A percentile compares a stretch with the other conserved stretches of the same genome.
Conservation (phyloP, 202 grass and related monocot species). For the Setaria viridis region DNA sequence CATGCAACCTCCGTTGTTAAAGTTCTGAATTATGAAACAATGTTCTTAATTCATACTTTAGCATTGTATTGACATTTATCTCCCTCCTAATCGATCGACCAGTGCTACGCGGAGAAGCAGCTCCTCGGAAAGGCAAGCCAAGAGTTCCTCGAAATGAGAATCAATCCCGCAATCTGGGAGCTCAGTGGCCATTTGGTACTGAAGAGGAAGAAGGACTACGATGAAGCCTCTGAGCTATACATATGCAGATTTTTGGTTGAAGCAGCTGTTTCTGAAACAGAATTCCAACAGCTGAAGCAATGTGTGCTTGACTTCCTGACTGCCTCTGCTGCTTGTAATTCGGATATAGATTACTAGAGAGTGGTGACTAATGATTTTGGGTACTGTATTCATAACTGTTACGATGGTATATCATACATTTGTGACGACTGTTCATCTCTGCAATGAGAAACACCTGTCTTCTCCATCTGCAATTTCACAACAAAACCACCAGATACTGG, state of each 20-base stretch:
- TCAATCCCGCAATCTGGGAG: constrained; percentile 79
- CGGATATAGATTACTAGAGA: not conserved
- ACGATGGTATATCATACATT: not conserved
- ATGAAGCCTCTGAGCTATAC: constrained; percentile 52
- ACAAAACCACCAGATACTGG: not conserved
- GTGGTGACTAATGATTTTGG: not conserved
- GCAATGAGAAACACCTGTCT: not conserved
- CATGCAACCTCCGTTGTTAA: not conserved
- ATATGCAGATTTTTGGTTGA: constrained; percentile 60
- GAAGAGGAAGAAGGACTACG: constrained; percentile 70
- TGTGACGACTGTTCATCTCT: not conserved
- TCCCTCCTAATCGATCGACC: not conserved
- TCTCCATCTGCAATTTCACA: not conserved
- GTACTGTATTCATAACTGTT: not conserved
- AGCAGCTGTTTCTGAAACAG: constrained; percentile 51
- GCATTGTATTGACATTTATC: constrained; percentile 5
- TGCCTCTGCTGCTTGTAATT: not conserved
- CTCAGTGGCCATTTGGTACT: constrained; percentile 77
- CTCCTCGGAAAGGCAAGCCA: constrained; percentile 49
- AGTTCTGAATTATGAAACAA: constrained; percentile 1
- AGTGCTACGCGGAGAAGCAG: constrained; percentile 79
- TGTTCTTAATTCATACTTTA: not conserved
- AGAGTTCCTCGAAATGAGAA: constrained; percentile 67
- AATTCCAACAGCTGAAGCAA: constrained; percentile 59
- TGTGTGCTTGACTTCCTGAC: constrained; percentile 46